These are phyloP conservation scores for Astrothelium macrocarpum DNA, from an alignment of 495 filamentous ascomycete species.

Conservation along the genomic window DNA sequence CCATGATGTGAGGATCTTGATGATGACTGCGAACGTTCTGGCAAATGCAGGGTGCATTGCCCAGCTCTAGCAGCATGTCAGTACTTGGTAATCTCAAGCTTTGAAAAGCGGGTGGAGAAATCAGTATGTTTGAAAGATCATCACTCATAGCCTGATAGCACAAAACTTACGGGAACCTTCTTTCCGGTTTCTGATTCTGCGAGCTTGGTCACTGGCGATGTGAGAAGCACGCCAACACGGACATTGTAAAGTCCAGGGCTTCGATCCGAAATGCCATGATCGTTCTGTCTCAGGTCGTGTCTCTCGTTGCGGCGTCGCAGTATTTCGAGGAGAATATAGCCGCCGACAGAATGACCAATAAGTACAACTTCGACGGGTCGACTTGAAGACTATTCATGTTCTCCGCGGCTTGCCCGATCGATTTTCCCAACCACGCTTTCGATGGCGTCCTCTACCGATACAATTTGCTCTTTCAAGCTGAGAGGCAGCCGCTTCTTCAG, in stretches of 20 bases:
- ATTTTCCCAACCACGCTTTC: slow-evolving; percentile 7
- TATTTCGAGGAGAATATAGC: slow-evolving; percentile 27
- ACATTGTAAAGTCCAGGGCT: too few relatives aligned
- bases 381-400: not conserved
- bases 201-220: not conserved
- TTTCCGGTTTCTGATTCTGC: too few relatives aligned
- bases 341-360: slow-evolving; percentile 39
- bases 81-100: too few relatives aligned
- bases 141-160: too few relatives aligned
- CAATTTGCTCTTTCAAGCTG: slow-evolving; percentile 57
- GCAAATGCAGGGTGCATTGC: slow-evolving; percentile 7
- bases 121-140: too few relatives aligned
- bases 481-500: slow-evolving; percentile 8
- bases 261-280: too few relatives aligned
- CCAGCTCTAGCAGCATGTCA: not conserved
- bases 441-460: slow-evolving; percentile 35
- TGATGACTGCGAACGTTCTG: slow-evolving; percentile 8
- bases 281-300: not conserved
- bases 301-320: slow-evolving; percentile 13
- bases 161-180: too few relatives aligned
- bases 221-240: too few relatives aligned
- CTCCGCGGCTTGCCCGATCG: slow-evolving; percentile 7
- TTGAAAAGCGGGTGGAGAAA: too few relatives aligned
- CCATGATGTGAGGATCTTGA: slow-evolving; percentile 10
- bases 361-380: slow-evolving; percentile 49